Conservation (phyloP, 352 stramenopile genomes). For the Phytopythium montanum region DNA sequence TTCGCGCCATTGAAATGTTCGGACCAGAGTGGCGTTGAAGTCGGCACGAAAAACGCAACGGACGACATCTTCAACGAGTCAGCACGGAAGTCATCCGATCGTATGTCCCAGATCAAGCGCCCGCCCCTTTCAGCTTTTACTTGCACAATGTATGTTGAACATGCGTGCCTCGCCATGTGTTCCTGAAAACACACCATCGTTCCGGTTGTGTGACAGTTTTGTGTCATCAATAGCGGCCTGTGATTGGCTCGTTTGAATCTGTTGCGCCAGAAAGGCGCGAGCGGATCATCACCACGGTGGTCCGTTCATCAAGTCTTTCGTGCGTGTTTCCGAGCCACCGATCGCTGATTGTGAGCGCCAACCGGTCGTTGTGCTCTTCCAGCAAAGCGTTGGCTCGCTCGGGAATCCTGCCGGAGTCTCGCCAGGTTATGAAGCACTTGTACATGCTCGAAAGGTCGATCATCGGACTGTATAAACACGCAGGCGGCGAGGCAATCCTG, state of each 20-base stretch:
- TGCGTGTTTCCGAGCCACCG: not conserved
- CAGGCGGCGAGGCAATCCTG: no score
- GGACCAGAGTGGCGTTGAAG: not conserved
- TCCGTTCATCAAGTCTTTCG: not conserved
- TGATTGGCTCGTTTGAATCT: not conserved
- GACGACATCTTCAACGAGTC: not conserved
- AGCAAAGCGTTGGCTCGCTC: no score
- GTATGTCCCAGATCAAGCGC: constrained; percentile 1
- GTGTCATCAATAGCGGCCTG: not conserved
- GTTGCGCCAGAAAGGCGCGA: not conserved
- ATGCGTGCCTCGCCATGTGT: not conserved
- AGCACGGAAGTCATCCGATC: not conserved
- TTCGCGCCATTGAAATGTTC: not conserved
- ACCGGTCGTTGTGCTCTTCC: no score
- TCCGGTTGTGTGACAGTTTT: no score
- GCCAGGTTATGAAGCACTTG: no score
- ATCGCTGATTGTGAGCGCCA: not conserved
- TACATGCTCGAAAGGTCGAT: not conserved
- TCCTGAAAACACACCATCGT: not conserved
- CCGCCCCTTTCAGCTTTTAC: not conserved
- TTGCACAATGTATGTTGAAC: not conserved
- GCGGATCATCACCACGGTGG: not conserved
- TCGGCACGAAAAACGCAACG: not conserved
- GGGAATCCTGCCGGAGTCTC: no score
- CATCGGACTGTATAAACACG: constrained; percentile 4